These are phyloP conservation scores for Populus davidiana DNA, from an alignment of 345 rosid species.

Conservation along the genomic window DNA sequence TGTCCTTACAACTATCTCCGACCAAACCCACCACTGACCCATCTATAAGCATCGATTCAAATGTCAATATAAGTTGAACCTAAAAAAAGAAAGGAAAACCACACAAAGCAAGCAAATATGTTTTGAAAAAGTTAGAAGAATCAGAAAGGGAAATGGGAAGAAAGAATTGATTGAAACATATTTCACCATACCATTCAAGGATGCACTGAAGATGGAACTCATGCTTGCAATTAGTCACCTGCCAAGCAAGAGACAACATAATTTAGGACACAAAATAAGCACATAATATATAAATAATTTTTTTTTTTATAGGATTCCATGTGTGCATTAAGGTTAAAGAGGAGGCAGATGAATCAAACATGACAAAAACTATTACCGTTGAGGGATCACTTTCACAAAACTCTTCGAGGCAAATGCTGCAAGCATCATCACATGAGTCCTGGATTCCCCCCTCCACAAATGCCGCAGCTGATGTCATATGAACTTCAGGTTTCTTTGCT, in stretches of 20 bases:
- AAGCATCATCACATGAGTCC: slow-evolving; percentile 34
- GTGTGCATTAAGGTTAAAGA: background rate
- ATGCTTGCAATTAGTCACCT: slow-evolving; percentile 31
- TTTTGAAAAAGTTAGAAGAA: background rate
- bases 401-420: slow-evolving; percentile 36
- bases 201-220: slow-evolving; percentile 38
- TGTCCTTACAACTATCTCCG: background rate
- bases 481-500: slow-evolving; percentile 16
- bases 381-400: slow-evolving; percentile 30
- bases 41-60: background rate
- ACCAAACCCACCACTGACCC: background rate
- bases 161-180: background rate
- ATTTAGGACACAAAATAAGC: background rate
- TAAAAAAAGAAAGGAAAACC: background rate
- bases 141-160: background rate
- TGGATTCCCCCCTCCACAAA: slow-evolving; percentile 39
- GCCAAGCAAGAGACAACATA: slow-evolving; percentile 1
- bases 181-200: slow-evolving; percentile 30
- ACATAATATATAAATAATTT: background rate
- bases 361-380: slow-evolving; percentile 14
- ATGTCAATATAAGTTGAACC: background rate
- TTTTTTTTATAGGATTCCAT: background rate
- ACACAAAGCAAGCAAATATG: background rate
- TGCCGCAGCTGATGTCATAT: slow-evolving; percentile 35
- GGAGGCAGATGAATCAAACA: background rate